Percentiles rank a stretch among this genome's conserved stretches.
Evolutionary conservation across 139 green algal genomes (phyloP).

Genomic region (Coelastrella sp.): DNA sequence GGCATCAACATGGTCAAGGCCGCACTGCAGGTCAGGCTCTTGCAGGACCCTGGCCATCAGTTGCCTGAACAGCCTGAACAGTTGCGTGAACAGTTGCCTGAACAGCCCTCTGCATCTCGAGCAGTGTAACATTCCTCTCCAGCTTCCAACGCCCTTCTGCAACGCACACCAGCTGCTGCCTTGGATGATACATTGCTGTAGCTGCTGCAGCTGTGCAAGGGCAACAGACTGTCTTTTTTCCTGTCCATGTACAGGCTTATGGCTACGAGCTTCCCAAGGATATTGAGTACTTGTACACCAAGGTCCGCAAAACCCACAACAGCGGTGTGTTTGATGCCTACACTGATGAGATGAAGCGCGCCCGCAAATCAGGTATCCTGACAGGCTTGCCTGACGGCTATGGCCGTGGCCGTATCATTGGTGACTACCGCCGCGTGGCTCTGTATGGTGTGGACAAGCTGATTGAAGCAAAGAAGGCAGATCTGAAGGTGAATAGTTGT

Average conservation of each 20-base stretch:
- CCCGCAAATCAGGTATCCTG: constrained; percentile 77
- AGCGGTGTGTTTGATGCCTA: constrained; percentile 83
- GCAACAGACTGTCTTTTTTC: too few relatives aligned
- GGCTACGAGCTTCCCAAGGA: constrained; percentile 50
- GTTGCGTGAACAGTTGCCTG: too few relatives aligned
- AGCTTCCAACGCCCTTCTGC: too few relatives aligned
- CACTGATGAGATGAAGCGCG: constrained; percentile 80
- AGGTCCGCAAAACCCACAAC: constrained; percentile 85
- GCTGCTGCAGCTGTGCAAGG: too few relatives aligned
- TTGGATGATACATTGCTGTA: too few relatives aligned
- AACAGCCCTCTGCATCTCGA: too few relatives aligned
- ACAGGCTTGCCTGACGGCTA: constrained; percentile 51
- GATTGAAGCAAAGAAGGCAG: constrained; percentile 72
- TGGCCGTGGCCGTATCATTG: constrained; percentile 82
- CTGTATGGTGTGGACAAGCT: constrained; percentile 82
- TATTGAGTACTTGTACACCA: constrained; percentile 62
- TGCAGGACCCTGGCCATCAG: neutral
- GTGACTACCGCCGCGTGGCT: constrained; percentile 84
- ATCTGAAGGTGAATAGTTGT: constrained; percentile 57
- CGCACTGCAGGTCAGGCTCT: constrained; percentile 58
- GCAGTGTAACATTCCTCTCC: too few relatives aligned
- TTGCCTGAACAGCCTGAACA: too few relatives aligned
- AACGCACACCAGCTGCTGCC: neutral
- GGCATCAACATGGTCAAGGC: constrained; percentile 79
- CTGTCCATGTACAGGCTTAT: constrained; percentile 14